phyloP scores from a whole-genome alignment of 2,329 filamentous ascomycete genomes.

The Gnomoniopsis sp. region DNA sequence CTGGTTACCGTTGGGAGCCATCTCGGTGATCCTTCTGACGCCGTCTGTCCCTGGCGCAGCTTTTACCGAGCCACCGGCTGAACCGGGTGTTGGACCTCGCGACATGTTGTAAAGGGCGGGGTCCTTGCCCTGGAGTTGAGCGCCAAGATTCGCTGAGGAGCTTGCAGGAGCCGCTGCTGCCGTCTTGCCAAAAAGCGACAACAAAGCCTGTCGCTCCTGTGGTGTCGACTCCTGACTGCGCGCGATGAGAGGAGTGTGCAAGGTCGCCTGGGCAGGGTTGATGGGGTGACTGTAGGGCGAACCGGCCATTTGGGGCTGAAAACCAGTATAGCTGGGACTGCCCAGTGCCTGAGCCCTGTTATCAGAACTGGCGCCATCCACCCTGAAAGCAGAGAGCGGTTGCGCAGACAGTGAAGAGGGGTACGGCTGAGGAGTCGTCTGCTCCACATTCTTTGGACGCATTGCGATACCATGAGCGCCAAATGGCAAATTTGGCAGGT shows the following conservation, averaged over 20 bases:
- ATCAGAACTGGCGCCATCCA: constrained; percentile 1
- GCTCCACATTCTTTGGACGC: not conserved
- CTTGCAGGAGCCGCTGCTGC: constrained; percentile 23
- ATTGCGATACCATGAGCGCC: constrained; percentile 3
- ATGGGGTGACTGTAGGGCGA: constrained; percentile 3
- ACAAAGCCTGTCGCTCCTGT: constrained; percentile 43
- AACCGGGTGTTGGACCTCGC: not conserved
- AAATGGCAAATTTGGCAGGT: constrained; percentile 17
- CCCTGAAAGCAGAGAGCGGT: not conserved
- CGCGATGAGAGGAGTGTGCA: constrained; percentile 28
- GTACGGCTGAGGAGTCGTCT: not conserved
- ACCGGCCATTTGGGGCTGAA: not conserved
- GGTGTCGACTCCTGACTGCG: constrained; percentile 33
- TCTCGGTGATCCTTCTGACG: not conserved
- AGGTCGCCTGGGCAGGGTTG: constrained; percentile 24
- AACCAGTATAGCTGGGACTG: not conserved
- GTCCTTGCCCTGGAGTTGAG: constrained; percentile 30
- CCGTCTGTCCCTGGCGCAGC: constrained; percentile 7
- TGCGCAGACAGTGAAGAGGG: not conserved
- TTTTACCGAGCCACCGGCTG: not conserved
- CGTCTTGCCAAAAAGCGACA: constrained; percentile 62
- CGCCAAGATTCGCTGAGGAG: constrained; percentile 15
- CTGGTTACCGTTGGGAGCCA: constrained; percentile 11
- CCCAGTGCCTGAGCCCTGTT: not conserved
- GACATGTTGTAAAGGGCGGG: constrained; percentile 22